Base-by-base conservation (phyloP, 805 yeast genomes). In the Kregervanrija delftensis region DNA sequence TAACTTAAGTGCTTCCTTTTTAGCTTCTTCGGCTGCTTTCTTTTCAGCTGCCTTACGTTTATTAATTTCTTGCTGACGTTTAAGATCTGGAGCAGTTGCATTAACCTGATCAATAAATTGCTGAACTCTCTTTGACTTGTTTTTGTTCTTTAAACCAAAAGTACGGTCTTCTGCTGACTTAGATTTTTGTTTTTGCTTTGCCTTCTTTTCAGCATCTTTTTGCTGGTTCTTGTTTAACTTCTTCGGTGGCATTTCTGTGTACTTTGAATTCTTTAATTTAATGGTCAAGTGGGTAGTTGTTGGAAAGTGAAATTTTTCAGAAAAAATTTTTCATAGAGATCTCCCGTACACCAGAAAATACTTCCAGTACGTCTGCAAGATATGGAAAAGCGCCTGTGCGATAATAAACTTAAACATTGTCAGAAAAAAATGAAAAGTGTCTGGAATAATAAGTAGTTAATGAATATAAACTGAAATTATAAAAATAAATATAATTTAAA, bases 71-170 rank as follows among this genome's bases (percentile, higher is more conserved):
- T 74, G 75, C 36, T 62, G 71, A 49, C 59, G 76, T 68, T 51
- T 60, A 10, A 68, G 68, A 41, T 68, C 73, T 36, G 74, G 72
- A 58, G 80, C 68, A 60, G 85, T 87, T 13, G 67, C 65, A 54
- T 81, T 83, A 17, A 85, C 83, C 59, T 85, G 91, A 48, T 72
- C 71, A 37, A 86, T 81, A 55, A 53, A 80, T 50, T 71, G 74
- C 63, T 89, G 96, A 34, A 91, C 97, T 57, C 83, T 93, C 58
- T 91, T 77, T 37, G 97, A 89, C 62, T 89, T 87, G 69, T 93
- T 91, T 65, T 93, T 93, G 65, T 93, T 93, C 61, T 90, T 93
- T 73, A 93, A 72, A 47, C 99, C 99, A 62, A 93, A 93, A 2
- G 97, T 87, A 69, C 87, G 90, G 67, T 93, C 83, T 31, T 74